These are phyloP conservation scores for Cyberlindnera saturnus DNA, from an alignment of 805 yeast species.

Conservation along the genomic window DNA sequence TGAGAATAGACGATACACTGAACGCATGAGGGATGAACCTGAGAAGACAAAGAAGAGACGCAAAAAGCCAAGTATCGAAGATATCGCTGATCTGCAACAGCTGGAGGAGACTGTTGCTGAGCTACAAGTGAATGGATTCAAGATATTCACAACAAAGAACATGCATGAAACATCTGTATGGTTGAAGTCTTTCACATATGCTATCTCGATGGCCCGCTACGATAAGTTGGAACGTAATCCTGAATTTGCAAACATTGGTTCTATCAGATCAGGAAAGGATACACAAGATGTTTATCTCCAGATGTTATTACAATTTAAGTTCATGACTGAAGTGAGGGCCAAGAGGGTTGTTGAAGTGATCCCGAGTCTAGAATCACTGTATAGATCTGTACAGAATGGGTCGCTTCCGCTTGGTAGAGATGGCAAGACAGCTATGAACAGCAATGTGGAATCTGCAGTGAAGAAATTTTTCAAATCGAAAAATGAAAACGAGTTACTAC, in stretches of 20 bases:
- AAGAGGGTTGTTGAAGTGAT: conserved; percentile 37
- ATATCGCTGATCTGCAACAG: conserved; percentile 19
- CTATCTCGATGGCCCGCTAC: conserved; percentile 46
- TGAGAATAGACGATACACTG: conserved; percentile 41
- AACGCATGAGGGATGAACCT: conserved; percentile 24
- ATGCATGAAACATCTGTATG: conserved; percentile 42
- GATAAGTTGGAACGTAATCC: conserved; percentile 52
- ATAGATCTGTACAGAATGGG: conserved; percentile 24
- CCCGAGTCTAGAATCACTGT: conserved; percentile 30
- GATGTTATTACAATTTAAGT: conserved; percentile 50
- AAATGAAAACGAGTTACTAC: conserved; percentile 39
- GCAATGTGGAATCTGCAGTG: conserved; percentile 44
- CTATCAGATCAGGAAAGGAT: conserved; percentile 48
- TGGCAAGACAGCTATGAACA: conserved; percentile 43
- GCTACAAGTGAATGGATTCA: conserved; percentile 43
- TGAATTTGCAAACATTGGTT: conserved; percentile 49
- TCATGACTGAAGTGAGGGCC: conserved; percentile 48
- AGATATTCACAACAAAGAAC: conserved; percentile 45
- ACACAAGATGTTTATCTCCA: conserved; percentile 39
- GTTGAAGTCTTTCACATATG: conserved; percentile 50
- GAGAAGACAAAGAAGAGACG: background rate
- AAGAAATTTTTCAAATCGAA: conserved; percentile 40
- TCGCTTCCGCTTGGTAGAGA: conserved; percentile 34
- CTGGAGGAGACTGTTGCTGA: conserved; percentile 36
- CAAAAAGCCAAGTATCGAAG: conserved; percentile 2